Evolutionary conservation across 306 rosid species (phyloP).

Genomic region (Pyrus pyrifolia): DNA sequence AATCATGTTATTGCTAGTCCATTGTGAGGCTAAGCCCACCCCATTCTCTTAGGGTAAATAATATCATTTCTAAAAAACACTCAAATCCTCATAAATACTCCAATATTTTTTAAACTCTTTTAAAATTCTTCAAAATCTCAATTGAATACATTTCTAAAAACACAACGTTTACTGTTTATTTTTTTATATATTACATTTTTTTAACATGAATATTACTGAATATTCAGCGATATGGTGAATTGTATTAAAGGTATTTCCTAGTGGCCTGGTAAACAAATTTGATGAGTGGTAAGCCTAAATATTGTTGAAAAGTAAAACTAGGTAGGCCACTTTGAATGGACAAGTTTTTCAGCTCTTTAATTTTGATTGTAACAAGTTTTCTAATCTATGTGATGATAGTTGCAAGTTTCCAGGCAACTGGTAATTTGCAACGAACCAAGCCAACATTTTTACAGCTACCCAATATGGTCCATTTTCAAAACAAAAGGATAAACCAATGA

Average conservation of each 20-base stretch:
- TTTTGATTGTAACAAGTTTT: neutral
- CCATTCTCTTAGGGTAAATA: too few species aligned
- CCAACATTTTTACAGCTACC: constrained; percentile 16
- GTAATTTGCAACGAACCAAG: constrained; percentile 8
- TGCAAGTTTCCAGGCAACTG: neutral
- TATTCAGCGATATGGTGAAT: neutral
- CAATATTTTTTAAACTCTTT: neutral
- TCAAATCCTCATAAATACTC: too few species aligned
- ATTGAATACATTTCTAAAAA: neutral
- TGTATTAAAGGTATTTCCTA: neutral
- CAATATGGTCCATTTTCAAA: constrained; percentile 25
- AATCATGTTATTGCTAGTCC: too few species aligned
- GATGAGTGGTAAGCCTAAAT: neutral
- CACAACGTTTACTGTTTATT: too few species aligned
- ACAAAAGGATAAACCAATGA: constrained; percentile 25
- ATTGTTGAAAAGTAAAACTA: neutral
- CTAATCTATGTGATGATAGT: too few species aligned
- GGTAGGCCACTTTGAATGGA: neutral
- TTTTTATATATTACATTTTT: neutral
- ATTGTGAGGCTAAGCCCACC: too few species aligned
- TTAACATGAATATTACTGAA: neutral
- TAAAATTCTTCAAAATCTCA: neutral
- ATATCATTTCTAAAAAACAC: too few species aligned
- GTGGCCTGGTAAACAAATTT: neutral
- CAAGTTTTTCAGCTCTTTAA: neutral